phyloP scores from a whole-genome alignment of 2,329 filamentous ascomycete species.

The Colletotrichum costaricense region DNA sequence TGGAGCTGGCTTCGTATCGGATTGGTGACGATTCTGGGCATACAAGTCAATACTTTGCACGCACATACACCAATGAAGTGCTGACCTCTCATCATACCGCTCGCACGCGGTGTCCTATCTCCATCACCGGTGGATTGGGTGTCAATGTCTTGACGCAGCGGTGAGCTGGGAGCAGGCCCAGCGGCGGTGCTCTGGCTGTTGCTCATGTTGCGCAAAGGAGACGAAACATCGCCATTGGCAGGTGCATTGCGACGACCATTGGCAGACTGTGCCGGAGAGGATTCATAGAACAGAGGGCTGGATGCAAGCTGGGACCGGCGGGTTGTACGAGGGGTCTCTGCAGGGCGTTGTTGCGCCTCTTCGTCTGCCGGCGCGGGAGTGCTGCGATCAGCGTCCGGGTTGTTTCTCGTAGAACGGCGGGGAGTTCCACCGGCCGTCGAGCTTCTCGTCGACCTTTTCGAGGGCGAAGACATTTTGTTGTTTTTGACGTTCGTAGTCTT shows the following conservation, averaged over 20 bases:
- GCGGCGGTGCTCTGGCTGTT: constrained; percentile 64
- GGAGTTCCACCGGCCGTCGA: constrained; percentile 60
- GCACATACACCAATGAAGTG: constrained; percentile 2
- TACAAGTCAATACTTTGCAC: neutral
- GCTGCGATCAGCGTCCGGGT: constrained; percentile 52
- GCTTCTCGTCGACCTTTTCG: constrained; percentile 59
- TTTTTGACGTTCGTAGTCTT: neutral
- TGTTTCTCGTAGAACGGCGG: constrained; percentile 46
- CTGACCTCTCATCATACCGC: constrained; percentile 72
- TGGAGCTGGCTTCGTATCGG: constrained; percentile 90
- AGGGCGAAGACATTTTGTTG: constrained; percentile 54
- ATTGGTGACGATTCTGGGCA: constrained; percentile 88
- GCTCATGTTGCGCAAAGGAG: constrained; percentile 67
- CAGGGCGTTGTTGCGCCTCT: constrained; percentile 30
- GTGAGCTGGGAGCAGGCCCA: constrained; percentile 64
- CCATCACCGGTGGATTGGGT: constrained; percentile 64
- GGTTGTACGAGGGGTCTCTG: constrained; percentile 57
- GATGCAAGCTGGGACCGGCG: constrained; percentile 70
- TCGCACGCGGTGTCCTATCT: constrained; percentile 78
- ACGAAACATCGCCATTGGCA: constrained; percentile 56
- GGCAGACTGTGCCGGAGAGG: constrained; percentile 50
- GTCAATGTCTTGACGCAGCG: constrained; percentile 68
- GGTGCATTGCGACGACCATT: constrained; percentile 43
- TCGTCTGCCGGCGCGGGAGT: constrained; percentile 50
- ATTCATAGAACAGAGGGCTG: constrained; percentile 84